Percentiles rank a stretch among this genome's conserved stretches.
Evolutionary conservation across 2,329 filamentous ascomycete genomes (phyloP).

Genomic region (Colletotrichum tamarilloi): DNA sequence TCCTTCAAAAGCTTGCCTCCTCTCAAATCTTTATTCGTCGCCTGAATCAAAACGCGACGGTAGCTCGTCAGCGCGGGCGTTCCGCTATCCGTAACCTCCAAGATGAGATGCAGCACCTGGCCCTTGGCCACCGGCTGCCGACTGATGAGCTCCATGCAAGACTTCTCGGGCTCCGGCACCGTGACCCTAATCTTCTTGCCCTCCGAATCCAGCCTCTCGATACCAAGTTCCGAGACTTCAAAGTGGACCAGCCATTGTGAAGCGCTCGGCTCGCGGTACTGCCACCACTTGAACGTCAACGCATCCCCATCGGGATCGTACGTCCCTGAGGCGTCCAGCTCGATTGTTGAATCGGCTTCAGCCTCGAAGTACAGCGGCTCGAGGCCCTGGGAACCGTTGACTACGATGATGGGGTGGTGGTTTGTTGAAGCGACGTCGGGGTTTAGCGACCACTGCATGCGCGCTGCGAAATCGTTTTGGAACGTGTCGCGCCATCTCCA

Average conservation of each 20-base stretch:
- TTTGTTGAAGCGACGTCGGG: constrained; percentile 46
- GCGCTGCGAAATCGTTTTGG: constrained; percentile 54
- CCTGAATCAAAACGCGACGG: constrained; percentile 54
- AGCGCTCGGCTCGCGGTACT: constrained; percentile 53
- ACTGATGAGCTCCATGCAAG: constrained; percentile 39
- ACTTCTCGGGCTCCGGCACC: constrained; percentile 47
- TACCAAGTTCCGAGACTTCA: constrained; percentile 51
- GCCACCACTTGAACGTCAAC: constrained; percentile 61
- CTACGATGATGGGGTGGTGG: constrained; percentile 57
- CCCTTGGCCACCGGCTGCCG: constrained; percentile 41
- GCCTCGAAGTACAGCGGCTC: constrained; percentile 52
- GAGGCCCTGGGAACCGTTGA: constrained; percentile 53
- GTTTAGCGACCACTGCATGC: constrained; percentile 51
- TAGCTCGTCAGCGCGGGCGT: constrained; percentile 57
- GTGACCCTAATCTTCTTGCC: constrained; percentile 29
- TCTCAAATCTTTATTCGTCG: constrained; percentile 42
- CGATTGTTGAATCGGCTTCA: constrained; percentile 50
- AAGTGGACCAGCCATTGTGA: constrained; percentile 53
- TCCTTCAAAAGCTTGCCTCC: background rate
- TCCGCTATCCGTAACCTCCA: constrained; percentile 60
- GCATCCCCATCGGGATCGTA: constrained; percentile 58
- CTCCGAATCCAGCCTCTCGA: constrained; percentile 40
- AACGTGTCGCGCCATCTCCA: constrained; percentile 55
- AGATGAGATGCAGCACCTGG: constrained; percentile 59
- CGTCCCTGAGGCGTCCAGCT: constrained; percentile 55